Percentiles rank a stretch among this genome's conserved stretches.
Evolutionary conservation across 306 rosid genomes (phyloP).

Genomic region (Prunus mongolica): DNA sequence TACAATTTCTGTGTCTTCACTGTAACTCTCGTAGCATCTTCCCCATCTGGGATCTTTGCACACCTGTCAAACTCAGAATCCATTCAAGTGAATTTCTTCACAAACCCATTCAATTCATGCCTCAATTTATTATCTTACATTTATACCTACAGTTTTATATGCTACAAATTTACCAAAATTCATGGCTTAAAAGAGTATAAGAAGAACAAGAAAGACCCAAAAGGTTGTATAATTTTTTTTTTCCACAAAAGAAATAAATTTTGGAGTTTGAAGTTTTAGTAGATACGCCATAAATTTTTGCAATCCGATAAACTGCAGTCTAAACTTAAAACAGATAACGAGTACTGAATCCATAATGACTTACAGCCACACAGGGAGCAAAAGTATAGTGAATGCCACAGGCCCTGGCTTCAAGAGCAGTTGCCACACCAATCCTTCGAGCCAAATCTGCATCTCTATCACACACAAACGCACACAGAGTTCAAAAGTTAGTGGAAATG

Average conservation of each 20-base stretch:
- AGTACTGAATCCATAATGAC: slow-evolving; percentile 7
- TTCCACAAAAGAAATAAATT: no score
- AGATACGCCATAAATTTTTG: background rate
- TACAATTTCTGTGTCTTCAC: slow-evolving; percentile 76
- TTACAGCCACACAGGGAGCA: slow-evolving; percentile 85
- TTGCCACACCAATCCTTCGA: slow-evolving; percentile 62
- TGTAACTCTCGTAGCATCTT: slow-evolving; percentile 20
- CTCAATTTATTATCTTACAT: background rate
- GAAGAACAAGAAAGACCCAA: no score
- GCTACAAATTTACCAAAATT: no score
- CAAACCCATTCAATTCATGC: background rate
- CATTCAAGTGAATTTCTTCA: slow-evolving; percentile 9
- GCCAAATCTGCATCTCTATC: slow-evolving; percentile 66
- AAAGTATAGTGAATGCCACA: slow-evolving; percentile 65
- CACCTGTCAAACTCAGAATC: slow-evolving; percentile 40
- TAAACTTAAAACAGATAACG: no score
- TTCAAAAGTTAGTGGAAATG: background rate
- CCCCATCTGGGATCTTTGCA: slow-evolving; percentile 69
- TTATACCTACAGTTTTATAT: no score
- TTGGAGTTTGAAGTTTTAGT: no score
- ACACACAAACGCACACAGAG: background rate
- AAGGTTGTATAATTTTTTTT: no score
- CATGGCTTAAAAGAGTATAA: no score
- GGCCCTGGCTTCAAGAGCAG: slow-evolving; percentile 78
- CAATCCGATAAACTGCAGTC: background rate